Evolutionary conservation across 106 monocot species (phyloP).

Genomic region (Dendrobium officinale): DNA sequence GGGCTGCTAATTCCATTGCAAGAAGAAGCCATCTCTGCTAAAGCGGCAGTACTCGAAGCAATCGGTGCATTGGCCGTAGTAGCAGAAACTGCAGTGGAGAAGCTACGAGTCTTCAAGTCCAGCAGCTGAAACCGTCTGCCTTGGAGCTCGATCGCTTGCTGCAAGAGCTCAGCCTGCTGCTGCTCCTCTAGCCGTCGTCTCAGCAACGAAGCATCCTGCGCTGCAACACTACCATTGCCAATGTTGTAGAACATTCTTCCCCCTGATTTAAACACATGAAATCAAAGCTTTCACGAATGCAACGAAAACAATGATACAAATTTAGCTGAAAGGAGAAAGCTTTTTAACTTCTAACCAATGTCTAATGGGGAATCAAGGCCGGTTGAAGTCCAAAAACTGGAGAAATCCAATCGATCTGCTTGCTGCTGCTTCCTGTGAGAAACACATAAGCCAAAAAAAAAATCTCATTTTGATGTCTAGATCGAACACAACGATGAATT

Average conservation of each 20-base stretch:
- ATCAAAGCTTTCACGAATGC: neutral
- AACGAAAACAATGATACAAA: neutral
- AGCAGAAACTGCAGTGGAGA: constrained; percentile 12
- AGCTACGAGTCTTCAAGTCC: constrained; percentile 42
- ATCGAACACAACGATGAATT: neutral
- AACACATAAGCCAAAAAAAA: neutral
- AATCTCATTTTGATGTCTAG: neutral
- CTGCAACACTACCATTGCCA: constrained; percentile 6
- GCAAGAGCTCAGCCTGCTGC: constrained; percentile 56
- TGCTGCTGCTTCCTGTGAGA: constrained; percentile 50
- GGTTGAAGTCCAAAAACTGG: constrained; percentile 47
- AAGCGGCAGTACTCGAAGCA: neutral
- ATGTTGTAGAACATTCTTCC: constrained; percentile 48
- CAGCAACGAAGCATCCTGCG: constrained; percentile 30
- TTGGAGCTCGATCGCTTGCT: constrained; percentile 77
- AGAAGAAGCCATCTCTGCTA: neutral
- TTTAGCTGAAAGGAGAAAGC: constrained; percentile 3
- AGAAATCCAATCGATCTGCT: constrained; percentile 41
- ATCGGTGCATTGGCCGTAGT: neutral
- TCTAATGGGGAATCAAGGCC: constrained; percentile 37
- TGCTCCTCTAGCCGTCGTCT: constrained; percentile 63
- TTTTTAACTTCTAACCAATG: constrained; percentile 60
- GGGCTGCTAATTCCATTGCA: neutral
- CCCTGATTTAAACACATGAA: constrained; percentile 13
- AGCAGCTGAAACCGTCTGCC: constrained; percentile 52